Percentiles rank a stretch among this genome's conserved stretches.
Conservation (phyloP, 768 basidiomycete genomes). For the Lactarius pseudohatsudake region DNA sequence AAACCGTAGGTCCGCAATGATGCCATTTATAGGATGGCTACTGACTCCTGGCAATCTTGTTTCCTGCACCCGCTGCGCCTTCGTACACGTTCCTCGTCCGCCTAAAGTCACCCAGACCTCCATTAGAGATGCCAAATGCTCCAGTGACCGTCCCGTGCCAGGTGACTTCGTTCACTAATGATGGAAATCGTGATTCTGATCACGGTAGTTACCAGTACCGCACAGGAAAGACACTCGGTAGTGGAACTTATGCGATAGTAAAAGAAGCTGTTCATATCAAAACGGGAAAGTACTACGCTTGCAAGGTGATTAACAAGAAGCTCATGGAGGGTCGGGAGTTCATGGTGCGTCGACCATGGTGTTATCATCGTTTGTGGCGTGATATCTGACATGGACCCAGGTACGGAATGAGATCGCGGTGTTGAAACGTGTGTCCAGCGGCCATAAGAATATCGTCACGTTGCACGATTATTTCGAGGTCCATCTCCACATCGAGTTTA, state of each 20-base stretch:
- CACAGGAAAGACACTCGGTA: constrained; percentile 84
- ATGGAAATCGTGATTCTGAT: constrained; percentile 11
- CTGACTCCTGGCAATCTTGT: background rate
- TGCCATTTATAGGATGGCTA: constrained; percentile 9
- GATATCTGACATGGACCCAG: constrained; percentile 41
- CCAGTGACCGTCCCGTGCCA: constrained; percentile 48
- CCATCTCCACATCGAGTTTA: constrained; percentile 27
- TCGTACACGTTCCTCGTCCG: background rate
- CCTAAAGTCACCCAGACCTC: constrained; percentile 9
- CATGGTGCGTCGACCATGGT: constrained; percentile 63
- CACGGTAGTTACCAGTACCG: constrained; percentile 56
- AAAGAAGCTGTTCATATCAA: constrained; percentile 95
- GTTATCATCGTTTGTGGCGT: background rate
- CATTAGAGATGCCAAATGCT: constrained; percentile 34
- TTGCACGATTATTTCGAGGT: constrained; percentile 97
- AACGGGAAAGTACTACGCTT: constrained; percentile 93
- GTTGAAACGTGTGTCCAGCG: constrained; percentile 89
- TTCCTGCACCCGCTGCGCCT: background rate
- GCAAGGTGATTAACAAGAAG: constrained; percentile 99
- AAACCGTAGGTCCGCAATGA: constrained; percentile 16
- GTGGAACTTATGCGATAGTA: constrained; percentile 93
- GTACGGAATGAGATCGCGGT: constrained; percentile 97
- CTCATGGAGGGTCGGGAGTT: constrained; percentile 97
- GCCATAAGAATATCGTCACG: constrained; percentile 88
- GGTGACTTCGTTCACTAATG: constrained; percentile 33